Evolutionary conservation across 2,329 filamentous ascomycete genomes (phyloP).

Genomic region (Colletotrichum sp.): DNA sequence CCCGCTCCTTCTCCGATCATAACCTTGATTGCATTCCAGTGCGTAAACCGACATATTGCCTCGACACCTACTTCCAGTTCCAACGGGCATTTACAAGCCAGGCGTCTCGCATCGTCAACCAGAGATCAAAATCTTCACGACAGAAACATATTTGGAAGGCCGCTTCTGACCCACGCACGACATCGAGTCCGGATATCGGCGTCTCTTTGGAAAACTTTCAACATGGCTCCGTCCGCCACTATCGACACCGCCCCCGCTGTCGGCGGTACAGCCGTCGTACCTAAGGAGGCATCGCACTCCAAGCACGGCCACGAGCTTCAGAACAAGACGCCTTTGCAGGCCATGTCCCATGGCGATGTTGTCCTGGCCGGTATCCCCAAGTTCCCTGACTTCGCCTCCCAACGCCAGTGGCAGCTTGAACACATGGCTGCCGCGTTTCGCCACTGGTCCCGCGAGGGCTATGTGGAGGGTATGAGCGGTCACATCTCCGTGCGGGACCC

Average conservation of each 20-base stretch:
- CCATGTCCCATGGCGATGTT: slow-evolving; percentile 38
- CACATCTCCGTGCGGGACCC: slow-evolving; percentile 72
- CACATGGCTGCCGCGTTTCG: slow-evolving; percentile 73
- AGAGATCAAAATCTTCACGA: neutral
- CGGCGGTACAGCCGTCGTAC: slow-evolving; percentile 1
- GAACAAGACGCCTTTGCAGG: slow-evolving; percentile 35
- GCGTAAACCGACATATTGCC: neutral
- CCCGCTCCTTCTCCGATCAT: neutral
- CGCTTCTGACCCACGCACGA: neutral
- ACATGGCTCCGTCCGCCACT: slow-evolving; percentile 36
- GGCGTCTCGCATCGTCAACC: neutral
- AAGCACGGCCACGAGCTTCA: slow-evolving; percentile 23
- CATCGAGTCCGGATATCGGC: neutral
- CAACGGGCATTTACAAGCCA: neutral
- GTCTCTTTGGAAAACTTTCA: neutral
- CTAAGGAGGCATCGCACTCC: slow-evolving; percentile 23
- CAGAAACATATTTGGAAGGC: neutral
- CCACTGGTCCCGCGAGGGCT: slow-evolving; percentile 68
- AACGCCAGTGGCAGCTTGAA: slow-evolving; percentile 59
- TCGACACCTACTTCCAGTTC: neutral
- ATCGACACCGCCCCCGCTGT: slow-evolving; percentile 23
- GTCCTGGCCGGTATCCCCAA: slow-evolving; percentile 34
- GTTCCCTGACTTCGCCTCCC: slow-evolving; percentile 31
- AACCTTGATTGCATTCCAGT: neutral
- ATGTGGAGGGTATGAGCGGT: slow-evolving; percentile 71